Conservation (phyloP, 345 rosid species). For the Aurinia saxatilis region DNA sequence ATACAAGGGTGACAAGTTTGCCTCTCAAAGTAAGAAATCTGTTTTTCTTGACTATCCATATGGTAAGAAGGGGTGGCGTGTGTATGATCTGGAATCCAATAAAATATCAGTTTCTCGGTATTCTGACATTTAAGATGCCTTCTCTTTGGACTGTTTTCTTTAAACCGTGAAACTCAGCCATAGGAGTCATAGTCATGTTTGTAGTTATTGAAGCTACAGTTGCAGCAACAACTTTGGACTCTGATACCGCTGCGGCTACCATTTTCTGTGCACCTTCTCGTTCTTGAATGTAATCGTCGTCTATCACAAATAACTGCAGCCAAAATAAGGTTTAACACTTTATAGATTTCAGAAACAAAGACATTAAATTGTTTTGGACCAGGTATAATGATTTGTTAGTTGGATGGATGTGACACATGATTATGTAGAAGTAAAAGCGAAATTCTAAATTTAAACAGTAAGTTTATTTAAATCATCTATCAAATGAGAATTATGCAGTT, state of each 20-base stretch:
- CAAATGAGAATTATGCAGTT: too few species aligned
- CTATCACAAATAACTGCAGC: slow-evolving; percentile 75
- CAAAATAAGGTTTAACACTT: neutral
- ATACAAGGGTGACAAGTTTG: too few species aligned
- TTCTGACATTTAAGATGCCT: neutral
- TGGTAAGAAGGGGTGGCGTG: too few species aligned
- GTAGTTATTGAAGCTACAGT: slow-evolving; percentile 65
- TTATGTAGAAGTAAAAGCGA: too few species aligned
- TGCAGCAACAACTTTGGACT: slow-evolving; percentile 46
- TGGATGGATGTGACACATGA: too few species aligned
- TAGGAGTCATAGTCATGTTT: slow-evolving; percentile 84
- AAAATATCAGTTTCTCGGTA: too few species aligned
- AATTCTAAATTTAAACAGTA: too few species aligned
- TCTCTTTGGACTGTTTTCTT: slow-evolving; percentile 39
- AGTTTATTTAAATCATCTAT: too few species aligned
- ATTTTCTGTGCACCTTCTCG: slow-evolving; percentile 91
- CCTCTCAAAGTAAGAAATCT: too few species aligned
- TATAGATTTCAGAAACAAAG: neutral
- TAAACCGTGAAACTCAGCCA: slow-evolving; percentile 69
- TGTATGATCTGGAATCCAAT: too few species aligned
- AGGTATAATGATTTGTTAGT: too few species aligned
- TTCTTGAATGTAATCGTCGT: slow-evolving; percentile 79
- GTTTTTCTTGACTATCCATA: too few species aligned
- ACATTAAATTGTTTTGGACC: neutral
- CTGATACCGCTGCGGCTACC: slow-evolving; percentile 68